These are phyloP conservation scores for Globisporangium iwayamae DNA, from an alignment of 352 stramenopile species.

Conservation along the genomic window DNA sequence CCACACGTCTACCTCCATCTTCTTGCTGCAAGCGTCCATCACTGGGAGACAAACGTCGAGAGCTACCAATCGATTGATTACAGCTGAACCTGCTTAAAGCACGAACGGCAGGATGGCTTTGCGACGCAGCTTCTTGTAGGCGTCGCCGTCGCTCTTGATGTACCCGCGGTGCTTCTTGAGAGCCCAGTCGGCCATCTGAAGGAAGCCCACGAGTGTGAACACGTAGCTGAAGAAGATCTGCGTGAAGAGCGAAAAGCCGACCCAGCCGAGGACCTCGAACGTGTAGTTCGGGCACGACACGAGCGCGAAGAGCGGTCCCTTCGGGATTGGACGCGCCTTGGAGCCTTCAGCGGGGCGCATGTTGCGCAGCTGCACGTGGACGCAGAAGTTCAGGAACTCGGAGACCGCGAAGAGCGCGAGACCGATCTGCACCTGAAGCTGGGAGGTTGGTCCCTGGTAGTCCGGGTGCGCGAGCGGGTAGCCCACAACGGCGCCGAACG, in stretches of 20 bases:
- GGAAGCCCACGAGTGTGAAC: slow-evolving; percentile 82
- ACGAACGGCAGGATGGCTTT: slow-evolving; percentile 86
- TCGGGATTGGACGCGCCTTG: slow-evolving; percentile 65
- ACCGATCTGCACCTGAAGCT: slow-evolving; percentile 50
- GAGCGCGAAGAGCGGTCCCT: slow-evolving; percentile 72
- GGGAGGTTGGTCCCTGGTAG: slow-evolving; percentile 50
- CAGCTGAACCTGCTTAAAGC: slow-evolving; percentile 36
- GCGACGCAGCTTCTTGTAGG: slow-evolving; percentile 86
- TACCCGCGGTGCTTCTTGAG: slow-evolving; percentile 88
- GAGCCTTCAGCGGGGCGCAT: slow-evolving; percentile 74
- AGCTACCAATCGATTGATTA: background rate
- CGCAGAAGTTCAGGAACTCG: slow-evolving; percentile 80
- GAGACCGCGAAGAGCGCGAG: slow-evolving; percentile 62
- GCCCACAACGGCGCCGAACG: slow-evolving; percentile 74
- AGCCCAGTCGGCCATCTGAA: slow-evolving; percentile 90
- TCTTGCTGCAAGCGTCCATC: background rate
- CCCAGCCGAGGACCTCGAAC: slow-evolving; percentile 87
- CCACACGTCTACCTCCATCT: background rate
- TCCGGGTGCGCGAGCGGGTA: slow-evolving; percentile 80
- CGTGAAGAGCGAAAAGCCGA: slow-evolving; percentile 87
- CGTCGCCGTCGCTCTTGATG: slow-evolving; percentile 80
- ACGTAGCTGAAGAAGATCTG: slow-evolving; percentile 80
- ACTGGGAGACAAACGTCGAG: background rate
- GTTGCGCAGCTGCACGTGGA: slow-evolving; percentile 84
- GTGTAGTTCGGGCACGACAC: slow-evolving; percentile 91